These are phyloP conservation scores for Coriaria nepalensis DNA, from an alignment of 306 rosid genomes.

Conservation along the genomic window DNA sequence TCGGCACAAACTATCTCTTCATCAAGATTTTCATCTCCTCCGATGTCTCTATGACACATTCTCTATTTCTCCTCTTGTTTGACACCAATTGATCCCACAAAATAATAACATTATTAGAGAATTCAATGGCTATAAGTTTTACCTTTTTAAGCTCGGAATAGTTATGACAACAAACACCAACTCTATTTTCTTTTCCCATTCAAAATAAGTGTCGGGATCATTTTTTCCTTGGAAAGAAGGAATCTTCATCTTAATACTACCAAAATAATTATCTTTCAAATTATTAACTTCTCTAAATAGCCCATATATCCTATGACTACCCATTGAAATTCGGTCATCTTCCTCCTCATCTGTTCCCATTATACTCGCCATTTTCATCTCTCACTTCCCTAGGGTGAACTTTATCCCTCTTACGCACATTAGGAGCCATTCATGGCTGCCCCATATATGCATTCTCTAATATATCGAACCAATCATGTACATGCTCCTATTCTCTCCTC, in stretches of 20 bases:
- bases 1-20: background rate
- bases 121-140: background rate
- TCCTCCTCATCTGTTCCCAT: background rate
- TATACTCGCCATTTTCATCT: background rate
- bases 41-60: background rate
- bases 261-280: background rate
- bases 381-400: no score
- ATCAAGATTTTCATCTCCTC: background rate
- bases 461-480: no score
- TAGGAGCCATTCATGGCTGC: no score
- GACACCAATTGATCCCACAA: slow-evolving; percentile 1
- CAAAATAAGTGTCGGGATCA: background rate
- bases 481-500: no score
- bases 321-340: background rate
- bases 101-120: background rate
- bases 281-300: background rate
- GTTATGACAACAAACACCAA: background rate
- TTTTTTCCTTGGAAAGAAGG: background rate
- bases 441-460: no score
- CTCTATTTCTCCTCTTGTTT: background rate
- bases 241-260: background rate
- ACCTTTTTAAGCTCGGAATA: background rate
- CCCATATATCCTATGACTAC: background rate
- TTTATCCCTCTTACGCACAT: no score
- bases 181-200: background rate